Conservation (phyloP, 345 rosid species). For the Dovyalis caffra region DNA sequence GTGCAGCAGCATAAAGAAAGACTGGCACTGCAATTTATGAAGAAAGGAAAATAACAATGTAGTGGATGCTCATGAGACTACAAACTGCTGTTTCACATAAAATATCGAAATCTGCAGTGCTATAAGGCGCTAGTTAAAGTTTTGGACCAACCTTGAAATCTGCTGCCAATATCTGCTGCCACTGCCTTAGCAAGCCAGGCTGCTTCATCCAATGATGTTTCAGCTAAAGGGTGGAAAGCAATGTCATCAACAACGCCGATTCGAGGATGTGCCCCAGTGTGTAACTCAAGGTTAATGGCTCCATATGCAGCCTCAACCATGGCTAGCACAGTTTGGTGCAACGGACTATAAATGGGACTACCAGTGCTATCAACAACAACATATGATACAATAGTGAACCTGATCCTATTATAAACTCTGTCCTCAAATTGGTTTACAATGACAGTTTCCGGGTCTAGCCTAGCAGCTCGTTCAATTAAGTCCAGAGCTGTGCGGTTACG, state of each 20-base stretch:
- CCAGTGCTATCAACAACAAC: constrained; percentile 43
- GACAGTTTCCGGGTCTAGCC: constrained; percentile 40
- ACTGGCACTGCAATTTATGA: constrained; percentile 48
- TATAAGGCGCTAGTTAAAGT: not conserved
- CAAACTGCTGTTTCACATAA: too few relatives aligned
- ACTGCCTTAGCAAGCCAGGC: constrained; percentile 61
- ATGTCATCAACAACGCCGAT: constrained; percentile 66
- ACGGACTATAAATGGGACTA: constrained; percentile 49
- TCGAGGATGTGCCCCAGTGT: constrained; percentile 56
- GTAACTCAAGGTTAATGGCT: constrained; percentile 46
- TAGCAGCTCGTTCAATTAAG: constrained; percentile 42
- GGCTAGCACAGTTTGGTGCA: constrained; percentile 49
- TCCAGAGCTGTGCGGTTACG: constrained; percentile 46
- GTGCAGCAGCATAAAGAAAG: constrained; percentile 55
- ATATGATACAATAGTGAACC: constrained; percentile 55
- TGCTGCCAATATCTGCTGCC: constrained; percentile 51
- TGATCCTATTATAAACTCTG: constrained; percentile 46
- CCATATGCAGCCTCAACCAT: constrained; percentile 56
- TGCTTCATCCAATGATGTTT: constrained; percentile 55
- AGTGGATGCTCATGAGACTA: not conserved
- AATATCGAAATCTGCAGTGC: not conserved
- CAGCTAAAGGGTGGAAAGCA: constrained; percentile 52
- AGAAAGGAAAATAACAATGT: not conserved
- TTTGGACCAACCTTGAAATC: constrained; percentile 41
- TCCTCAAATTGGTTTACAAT: constrained; percentile 53